These are phyloP conservation scores for Aechmea fasciata DNA, from an alignment of 176 grass and related monocot species.

Conservation along the genomic window DNA sequence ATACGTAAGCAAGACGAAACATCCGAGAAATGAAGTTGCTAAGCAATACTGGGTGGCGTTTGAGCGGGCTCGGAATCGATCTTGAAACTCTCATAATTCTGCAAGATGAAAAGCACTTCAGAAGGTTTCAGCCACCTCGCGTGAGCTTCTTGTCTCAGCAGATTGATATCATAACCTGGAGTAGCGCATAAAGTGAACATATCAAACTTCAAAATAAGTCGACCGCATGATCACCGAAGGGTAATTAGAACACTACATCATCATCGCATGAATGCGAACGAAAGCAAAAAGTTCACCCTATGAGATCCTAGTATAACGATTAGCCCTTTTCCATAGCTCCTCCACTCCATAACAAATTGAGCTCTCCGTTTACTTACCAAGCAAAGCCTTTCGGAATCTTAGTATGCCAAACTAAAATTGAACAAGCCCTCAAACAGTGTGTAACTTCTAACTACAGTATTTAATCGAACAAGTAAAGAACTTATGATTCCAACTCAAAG, in stretches of 20 bases:
- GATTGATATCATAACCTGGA: slow-evolving; percentile 80
- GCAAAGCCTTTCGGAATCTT: no score
- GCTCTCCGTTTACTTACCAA: no score
- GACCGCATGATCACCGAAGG: not conserved
- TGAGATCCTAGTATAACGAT: no score
- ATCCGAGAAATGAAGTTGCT: slow-evolving; percentile 7
- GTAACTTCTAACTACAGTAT: no score
- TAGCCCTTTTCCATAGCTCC: no score
- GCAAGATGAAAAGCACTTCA: slow-evolving; percentile 81
- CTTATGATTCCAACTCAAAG: no score
- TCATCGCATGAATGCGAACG: no score
- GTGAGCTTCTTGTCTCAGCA: slow-evolving; percentile 60
- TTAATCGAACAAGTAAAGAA: no score
- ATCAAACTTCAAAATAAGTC: not conserved
- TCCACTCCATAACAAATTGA: no score
- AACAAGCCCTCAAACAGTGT: no score
- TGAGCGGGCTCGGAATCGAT: slow-evolving; percentile 55
- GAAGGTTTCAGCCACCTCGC: slow-evolving; percentile 81
- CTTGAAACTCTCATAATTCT: slow-evolving; percentile 60
- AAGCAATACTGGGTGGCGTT: slow-evolving; percentile 59
- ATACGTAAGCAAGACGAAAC: slow-evolving; percentile 6
- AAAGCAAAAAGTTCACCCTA: no score
- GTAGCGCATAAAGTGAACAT: not conserved
- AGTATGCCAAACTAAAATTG: no score
- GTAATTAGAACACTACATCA: not conserved